Conservation (phyloP, 352 stramenopile species). For the Pythium phragmiticola region DNA sequence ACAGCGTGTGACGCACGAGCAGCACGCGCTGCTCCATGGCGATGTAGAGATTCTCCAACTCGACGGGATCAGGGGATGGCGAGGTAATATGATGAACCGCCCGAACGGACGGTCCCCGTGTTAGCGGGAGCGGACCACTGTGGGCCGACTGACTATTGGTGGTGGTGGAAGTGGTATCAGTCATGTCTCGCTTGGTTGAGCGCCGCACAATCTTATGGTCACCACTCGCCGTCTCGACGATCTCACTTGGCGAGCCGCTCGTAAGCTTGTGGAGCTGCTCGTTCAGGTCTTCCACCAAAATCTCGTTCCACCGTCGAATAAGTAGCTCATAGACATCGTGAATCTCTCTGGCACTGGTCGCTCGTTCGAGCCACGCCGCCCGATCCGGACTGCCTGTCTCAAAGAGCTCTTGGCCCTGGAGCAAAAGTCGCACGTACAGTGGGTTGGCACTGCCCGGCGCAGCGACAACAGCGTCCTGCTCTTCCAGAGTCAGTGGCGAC, state of each 20-base stretch:
- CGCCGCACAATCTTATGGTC: conserved; percentile 15
- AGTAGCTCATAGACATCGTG: conserved; percentile 60
- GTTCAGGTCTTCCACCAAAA: conserved; percentile 59
- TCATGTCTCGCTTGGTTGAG: conserved; percentile 26
- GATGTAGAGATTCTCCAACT: conserved; percentile 54
- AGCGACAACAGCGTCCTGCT: conserved; percentile 44
- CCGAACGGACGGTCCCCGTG: conserved; percentile 14
- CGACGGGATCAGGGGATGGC: conserved; percentile 22
- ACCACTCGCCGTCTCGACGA: conserved; percentile 3
- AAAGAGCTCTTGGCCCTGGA: conserved; percentile 61
- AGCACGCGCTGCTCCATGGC: conserved; percentile 68
- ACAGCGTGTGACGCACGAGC: conserved; percentile 70
- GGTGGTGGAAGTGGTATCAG: background rate
- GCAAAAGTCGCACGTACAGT: conserved; percentile 61
- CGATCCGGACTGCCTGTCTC: conserved; percentile 5
- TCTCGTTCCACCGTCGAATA: conserved; percentile 75
- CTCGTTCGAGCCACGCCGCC: conserved; percentile 46
- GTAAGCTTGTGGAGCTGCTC: conserved; percentile 29
- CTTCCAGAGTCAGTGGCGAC: conserved; percentile 30
- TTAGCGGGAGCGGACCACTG: conserved; percentile 7
- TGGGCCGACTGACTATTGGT: background rate
- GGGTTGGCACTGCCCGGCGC: conserved; percentile 65
- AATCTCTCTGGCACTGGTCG: conserved; percentile 39
- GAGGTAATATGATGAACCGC: background rate
- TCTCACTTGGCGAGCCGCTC: background rate